Conservation (phyloP, 1,284 basidiomycete species). For the Ustilago lituana region DNA sequence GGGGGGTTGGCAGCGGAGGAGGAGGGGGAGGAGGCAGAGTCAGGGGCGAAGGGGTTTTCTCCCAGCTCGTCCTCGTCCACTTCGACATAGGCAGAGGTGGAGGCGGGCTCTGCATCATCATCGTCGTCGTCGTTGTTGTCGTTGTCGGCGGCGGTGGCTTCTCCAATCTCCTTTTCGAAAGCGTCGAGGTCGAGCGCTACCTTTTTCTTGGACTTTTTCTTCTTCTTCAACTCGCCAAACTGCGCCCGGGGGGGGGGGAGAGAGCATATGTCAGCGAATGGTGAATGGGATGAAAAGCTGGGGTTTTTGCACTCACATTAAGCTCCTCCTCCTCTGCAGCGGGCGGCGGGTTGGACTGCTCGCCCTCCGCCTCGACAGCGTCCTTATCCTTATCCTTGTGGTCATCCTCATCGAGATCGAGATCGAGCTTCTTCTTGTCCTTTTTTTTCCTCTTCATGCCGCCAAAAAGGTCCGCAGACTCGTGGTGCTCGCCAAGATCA, state of each 20-base stretch:
- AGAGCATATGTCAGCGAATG: neutral
- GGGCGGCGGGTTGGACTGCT: constrained; percentile 32
- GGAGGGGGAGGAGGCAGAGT: constrained; percentile 42
- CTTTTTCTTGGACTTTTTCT: constrained; percentile 68
- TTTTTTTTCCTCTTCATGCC: constrained; percentile 88
- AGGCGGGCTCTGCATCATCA: constrained; percentile 25
- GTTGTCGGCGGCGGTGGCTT: constrained; percentile 36
- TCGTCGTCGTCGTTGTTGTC: constrained; percentile 70
- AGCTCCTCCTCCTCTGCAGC: constrained; percentile 62
- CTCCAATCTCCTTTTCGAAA: constrained; percentile 67
- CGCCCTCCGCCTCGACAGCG: constrained; percentile 41
- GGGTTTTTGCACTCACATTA: constrained; percentile 67
- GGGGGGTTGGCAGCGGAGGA: constrained; percentile 30
- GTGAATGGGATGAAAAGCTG: neutral
- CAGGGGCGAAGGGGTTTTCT: constrained; percentile 58
- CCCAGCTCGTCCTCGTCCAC: constrained; percentile 66
- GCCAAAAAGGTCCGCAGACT: constrained; percentile 83
- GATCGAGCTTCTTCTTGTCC: constrained; percentile 88
- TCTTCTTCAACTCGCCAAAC: constrained; percentile 72
- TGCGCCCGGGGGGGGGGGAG: no score
- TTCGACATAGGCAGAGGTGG: constrained; percentile 73
- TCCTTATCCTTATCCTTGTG: constrained; percentile 52
- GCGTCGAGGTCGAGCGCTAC: constrained; percentile 67
- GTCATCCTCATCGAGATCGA: constrained; percentile 71
- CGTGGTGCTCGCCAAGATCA: constrained; percentile 69